Conservation (phyloP, 1,139 yeast species). For the Yamadazyma atlantica region DNA sequence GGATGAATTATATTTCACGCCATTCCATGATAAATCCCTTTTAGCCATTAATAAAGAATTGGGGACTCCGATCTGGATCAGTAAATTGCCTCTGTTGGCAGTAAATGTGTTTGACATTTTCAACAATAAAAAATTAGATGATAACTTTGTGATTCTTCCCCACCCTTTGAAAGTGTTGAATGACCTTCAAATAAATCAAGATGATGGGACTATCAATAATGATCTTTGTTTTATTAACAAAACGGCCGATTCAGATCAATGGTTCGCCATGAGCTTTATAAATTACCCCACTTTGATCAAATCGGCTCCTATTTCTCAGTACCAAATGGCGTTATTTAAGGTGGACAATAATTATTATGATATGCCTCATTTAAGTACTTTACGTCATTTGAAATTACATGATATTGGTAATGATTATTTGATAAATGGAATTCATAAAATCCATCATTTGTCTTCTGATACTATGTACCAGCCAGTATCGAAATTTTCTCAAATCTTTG, state of each 20-base stretch:
- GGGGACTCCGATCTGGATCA: constrained; percentile 79
- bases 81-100: constrained; percentile 63
- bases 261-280: constrained; percentile 84
- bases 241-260: constrained; percentile 60
- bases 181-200: constrained; percentile 28
- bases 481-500: constrained; percentile 24
- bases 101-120: constrained; percentile 75
- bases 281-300: constrained; percentile 80
- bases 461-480: constrained; percentile 40
- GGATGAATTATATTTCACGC: constrained; percentile 79
- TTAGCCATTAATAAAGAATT: constrained; percentile 64
- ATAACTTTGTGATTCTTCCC: constrained; percentile 53
- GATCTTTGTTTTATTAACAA: constrained; percentile 61
- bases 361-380: constrained; percentile 14
- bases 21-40: constrained; percentile 73
- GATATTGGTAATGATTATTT: constrained; percentile 28
- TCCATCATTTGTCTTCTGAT: constrained; percentile 31
- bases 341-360: constrained; percentile 15
- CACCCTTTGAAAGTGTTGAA: constrained; percentile 58
- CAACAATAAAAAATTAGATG: constrained; percentile 22
- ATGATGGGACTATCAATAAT: constrained; percentile 25
- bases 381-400: constrained; percentile 19
- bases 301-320: constrained; percentile 71
- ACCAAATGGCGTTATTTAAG: constrained; percentile 41
- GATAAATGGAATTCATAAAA: constrained; percentile 53